phyloP scores from a whole-genome alignment of 1,139 yeast species.

The Geotrichum citri-aurantii region DNA sequence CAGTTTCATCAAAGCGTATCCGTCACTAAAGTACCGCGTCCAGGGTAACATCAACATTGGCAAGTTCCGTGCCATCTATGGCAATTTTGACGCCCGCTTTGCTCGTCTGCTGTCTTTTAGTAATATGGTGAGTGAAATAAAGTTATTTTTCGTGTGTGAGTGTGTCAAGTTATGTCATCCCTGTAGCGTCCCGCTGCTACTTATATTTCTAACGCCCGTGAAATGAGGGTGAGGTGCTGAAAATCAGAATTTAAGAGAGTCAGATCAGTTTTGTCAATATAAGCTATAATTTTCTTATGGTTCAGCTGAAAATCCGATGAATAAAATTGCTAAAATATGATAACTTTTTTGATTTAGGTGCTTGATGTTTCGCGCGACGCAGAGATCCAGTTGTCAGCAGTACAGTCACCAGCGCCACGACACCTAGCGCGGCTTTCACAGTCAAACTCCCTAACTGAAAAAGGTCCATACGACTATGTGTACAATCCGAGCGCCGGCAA shows the following conservation, averaged over 20 bases:
- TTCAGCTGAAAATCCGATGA: no score
- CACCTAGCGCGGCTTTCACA: slow-evolving; percentile 65
- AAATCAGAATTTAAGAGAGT: no score
- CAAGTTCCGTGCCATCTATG: slow-evolving; percentile 29
- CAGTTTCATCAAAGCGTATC: slow-evolving; percentile 27
- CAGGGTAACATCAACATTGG: slow-evolving; percentile 27
- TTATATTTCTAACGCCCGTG: no score
- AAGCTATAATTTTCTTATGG: no score
- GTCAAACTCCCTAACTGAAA: slow-evolving; percentile 37
- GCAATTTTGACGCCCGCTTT: slow-evolving; percentile 27
- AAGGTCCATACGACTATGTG: slow-evolving; percentile 38
- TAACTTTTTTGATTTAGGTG: slow-evolving; percentile 22
- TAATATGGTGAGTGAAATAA: slow-evolving; percentile 20
- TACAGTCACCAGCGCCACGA: slow-evolving; percentile 55
- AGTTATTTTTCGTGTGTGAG: background rate
- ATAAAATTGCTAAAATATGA: no score
- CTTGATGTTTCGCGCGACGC: slow-evolving; percentile 31
- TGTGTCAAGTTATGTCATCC: background rate
- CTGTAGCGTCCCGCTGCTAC: no score
- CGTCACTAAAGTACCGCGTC: slow-evolving; percentile 24
- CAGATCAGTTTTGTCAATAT: no score
- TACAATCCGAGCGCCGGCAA: slow-evolving; percentile 42
- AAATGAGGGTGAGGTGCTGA: no score
- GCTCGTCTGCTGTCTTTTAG: slow-evolving; percentile 25
- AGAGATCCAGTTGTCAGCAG: slow-evolving; percentile 29